Base-by-base conservation (phyloP, 371 early-diverging fungal species). In the Umbelopsis sp. region DNA sequence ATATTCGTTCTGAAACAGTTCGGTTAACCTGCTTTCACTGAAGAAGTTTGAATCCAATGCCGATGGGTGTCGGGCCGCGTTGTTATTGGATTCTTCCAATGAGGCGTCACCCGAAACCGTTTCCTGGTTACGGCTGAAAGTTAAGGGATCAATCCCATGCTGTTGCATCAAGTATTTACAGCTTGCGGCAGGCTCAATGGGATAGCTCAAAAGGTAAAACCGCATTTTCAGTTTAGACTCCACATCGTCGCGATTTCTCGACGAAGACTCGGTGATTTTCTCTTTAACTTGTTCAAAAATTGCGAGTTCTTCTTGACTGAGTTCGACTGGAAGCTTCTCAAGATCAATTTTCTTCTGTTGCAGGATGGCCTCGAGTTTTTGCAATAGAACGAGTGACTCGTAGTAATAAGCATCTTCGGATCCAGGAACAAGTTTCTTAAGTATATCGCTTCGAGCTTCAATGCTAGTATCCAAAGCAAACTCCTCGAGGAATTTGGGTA, bases 321-420 rank as follows among this genome's bases (percentile, higher is more conserved):
- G 67, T 8, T 63, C 48, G 9, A 29, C 29, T 53, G 80, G 80
- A n/a, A 32, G 38, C 20, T 50, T 50, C 0, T 73, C 71, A 12
- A 77, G 74, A 1, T 67, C 52, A 24, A 64, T 41, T 41, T 65
- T 51, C 63, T 63, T 69, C 57, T 50, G 25, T 10, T 68, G 44
- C 18, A 75, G 46, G 41, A 67, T 35, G 16, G 65, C 63, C 25
- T 70, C 63, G 3, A 83, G 65, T 20, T 73, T 71, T 53, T 80
- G 80, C 18, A 83, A 71, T 10, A 80, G 29, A 24, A 80, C 46
- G 3, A 83, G 76, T 7, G 80, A 79, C 9, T 68, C 66, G 62
- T 77, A 83, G 20, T 80, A 80, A 14, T 57, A 71, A 41, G 74
- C 75, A 29, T 83, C 80, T n/a, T 72, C 64, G 0, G 79, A 73